Base-by-base conservation (phyloP, 345 rosid species). In the Brassica carinata region DNA sequence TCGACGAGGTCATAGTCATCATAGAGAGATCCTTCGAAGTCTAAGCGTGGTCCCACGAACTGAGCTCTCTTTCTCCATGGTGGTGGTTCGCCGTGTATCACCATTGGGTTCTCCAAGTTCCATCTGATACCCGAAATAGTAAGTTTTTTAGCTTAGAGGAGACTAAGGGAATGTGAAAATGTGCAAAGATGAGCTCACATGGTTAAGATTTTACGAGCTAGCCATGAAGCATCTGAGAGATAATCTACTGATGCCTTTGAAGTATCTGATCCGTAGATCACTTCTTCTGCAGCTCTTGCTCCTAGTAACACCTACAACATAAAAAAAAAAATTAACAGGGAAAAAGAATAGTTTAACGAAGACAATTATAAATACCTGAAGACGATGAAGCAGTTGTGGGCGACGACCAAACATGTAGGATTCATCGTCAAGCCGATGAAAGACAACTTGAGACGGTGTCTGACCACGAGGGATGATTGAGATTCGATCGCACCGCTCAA, bases 251-350 rank as follows among this genome's bases (percentile, higher is more conserved):
- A 92, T 81, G 94, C 94, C 72, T 78, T 89, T 18, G 98, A 94
- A 79, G 96, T 91, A 87, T 94, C 96, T 73, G 89, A 81, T 18
- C 98, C 98, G 73, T 91, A 92, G 62, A 94, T 87, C 14, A 92
- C 93, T 84, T 94, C 93, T 85, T 92, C 98, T 30, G 98, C 97
- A 83, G 98, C 98, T 84, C 98, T 89, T 55, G 93, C 98, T 31
- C 92, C 98, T 14, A 94, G 94, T 67, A 94, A 82, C 72, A 91
- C 91, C 96, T 94, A 84, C 67, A 79, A 57, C 36, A 73, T 14
- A 29, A 29, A 29, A 29, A 29, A 29, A 29, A 29, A 29, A 29
- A 29, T 29, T 29, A 29, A 29, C 30, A 29, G 30, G 71, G 64
- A 11, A 2, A 5, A 43, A 43, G n/a, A 18, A 7, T 2, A 30